Base-by-base conservation (phyloP, 176 grass and related monocot species). In the Oryza nivara region DNA sequence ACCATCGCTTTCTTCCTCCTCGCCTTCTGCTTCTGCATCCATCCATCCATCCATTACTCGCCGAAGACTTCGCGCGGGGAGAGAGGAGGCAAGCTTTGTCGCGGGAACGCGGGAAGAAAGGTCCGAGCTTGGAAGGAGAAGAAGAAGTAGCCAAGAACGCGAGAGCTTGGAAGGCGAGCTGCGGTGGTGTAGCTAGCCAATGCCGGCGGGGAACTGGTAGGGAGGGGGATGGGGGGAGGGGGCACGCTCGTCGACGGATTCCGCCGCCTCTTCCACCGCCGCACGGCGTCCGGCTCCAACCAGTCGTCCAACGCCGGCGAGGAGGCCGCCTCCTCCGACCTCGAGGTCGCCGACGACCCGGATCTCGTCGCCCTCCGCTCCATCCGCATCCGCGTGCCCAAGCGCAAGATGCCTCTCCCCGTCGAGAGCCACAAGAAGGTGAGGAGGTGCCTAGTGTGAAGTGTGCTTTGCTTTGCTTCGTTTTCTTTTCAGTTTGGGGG, bases 361-460 rank as follows among this genome's bases (percentile, higher is more conserved):
- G 90, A 92, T 85, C 85, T 95, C 72, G 19, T 84, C 41, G 71
- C 20, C 3, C 93, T 90, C 66, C 67, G 74, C 23, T 11, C 30
- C 70, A 92, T 95, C 88, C 88, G 90, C 70, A 92, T 95, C 88
- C 88, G 90, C 45, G 93, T 95, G 70, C 83, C 90, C 85, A 95
- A 90, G 82, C 90, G 88, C 82, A 90, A 80, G 85, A 90, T 86
- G 85, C 86, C 83, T 66, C 85, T 84, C 7, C 83, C 72, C 56
- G 65, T 84, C 67, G 88, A 91, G 66, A 87, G 70, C 52, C 85
- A 91, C 79, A 95, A 61, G 88, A 95, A 90, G 93, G 93, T 95
- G 68, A 77, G 67, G 68, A 77, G 67, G 12, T 4, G 36, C 35
- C 9, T 76, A 23, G 16, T 4, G 32, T 32, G 15, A 19, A 20